Evolutionary conservation across 1,284 basidiomycete genomes (phyloP).

Genomic region (Phenoliferia sp.): DNA sequence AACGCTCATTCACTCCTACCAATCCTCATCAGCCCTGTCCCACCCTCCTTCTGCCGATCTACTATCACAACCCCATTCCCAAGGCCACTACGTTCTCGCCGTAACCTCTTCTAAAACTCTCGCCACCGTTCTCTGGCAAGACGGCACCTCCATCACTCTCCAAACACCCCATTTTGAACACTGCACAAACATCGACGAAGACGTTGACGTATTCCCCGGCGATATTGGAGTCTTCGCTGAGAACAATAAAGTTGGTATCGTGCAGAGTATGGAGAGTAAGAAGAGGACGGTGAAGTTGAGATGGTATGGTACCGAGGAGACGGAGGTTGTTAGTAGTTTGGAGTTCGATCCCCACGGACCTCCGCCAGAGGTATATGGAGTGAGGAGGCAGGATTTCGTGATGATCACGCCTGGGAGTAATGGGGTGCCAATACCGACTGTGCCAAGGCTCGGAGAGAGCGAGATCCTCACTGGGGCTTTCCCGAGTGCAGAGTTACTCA

Average conservation of each 20-base stretch:
- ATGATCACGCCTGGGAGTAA: constrained; percentile 69
- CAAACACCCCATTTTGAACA: constrained; percentile 67
- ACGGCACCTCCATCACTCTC: constrained; percentile 60
- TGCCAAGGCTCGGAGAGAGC: constrained; percentile 71
- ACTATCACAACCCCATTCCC: constrained; percentile 50
- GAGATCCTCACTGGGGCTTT: constrained; percentile 61
- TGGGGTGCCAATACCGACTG: constrained; percentile 58
- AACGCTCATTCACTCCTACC: constrained; percentile 8
- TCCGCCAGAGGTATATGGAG: constrained; percentile 61
- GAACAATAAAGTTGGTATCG: constrained; percentile 64
- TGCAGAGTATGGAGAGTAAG: constrained; percentile 52
- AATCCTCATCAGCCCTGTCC: constrained; percentile 26
- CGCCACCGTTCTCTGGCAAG: constrained; percentile 81
- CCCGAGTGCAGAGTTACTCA: constrained; percentile 47
- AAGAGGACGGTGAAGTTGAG: constrained; percentile 39
- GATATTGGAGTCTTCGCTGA: constrained; percentile 83
- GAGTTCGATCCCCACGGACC: constrained; percentile 79
- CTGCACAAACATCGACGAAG: constrained; percentile 54
- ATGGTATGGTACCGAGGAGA: constrained; percentile 48
- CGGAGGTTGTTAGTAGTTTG: constrained; percentile 50
- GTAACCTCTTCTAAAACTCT: constrained; percentile 66
- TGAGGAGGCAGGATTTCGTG: constrained; percentile 75
- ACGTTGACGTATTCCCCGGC: constrained; percentile 54
- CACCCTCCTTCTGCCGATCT: constrained; percentile 48
- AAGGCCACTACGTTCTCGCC: constrained; percentile 49